phyloP scores from a whole-genome alignment of 768 basidiomycete genomes.

The Mycena haematopus region DNA sequence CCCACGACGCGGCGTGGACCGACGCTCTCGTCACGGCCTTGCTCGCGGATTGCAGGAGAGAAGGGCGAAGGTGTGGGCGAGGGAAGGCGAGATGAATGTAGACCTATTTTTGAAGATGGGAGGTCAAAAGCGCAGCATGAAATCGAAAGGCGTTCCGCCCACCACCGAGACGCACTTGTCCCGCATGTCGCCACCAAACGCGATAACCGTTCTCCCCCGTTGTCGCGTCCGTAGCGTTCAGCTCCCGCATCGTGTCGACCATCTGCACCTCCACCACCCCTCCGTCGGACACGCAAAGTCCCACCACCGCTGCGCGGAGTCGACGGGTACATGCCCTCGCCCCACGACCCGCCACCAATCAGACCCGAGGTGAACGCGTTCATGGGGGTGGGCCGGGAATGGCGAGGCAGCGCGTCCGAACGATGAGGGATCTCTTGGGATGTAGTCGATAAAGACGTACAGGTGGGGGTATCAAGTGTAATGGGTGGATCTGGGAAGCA shows the following conservation, averaged over 20 bases:
- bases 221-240: no score
- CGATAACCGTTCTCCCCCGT: conserved; percentile 20
- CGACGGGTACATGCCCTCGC: neutral
- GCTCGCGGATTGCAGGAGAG: conserved; percentile 1
- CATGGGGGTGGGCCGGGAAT: no score
- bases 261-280: conserved; percentile 10
- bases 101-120: neutral
- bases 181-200: conserved; percentile 15
- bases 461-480: no score
- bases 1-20: conserved; percentile 20
- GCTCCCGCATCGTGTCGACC: neutral
- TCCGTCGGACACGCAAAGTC: conserved; percentile 1
- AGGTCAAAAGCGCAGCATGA: neutral
- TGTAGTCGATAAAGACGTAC: no score
- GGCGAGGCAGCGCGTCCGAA: no score
- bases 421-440: no score
- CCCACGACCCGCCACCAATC: no score
- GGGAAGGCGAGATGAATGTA: conserved; percentile 22
- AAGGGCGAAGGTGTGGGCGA: conserved; percentile 23
- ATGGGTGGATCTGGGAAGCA: no score
- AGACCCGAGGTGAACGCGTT: no score
- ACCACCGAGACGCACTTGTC: conserved; percentile 18
- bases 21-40: no score
- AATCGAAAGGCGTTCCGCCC: conserved; percentile 23
- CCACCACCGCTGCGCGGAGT: conserved; percentile 23